Evolutionary conservation across 2,329 filamentous ascomycete species (phyloP).

Genomic region (Pseudogymnoascus verrucosus): DNA sequence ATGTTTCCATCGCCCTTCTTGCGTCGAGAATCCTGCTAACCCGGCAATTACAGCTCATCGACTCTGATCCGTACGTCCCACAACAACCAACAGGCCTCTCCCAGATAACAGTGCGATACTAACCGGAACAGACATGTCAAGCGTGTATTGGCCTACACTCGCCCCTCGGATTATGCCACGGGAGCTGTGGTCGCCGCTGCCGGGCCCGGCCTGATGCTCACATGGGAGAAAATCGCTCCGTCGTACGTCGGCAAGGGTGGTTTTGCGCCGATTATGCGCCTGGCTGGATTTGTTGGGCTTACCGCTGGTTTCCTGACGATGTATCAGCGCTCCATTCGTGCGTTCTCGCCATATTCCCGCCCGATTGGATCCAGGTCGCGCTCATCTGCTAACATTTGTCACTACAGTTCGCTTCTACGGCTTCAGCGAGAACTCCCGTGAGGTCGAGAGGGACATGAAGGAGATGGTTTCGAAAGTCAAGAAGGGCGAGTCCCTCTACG

Average conservation of each 20-base stretch:
- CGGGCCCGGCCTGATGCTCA: conserved; percentile 64
- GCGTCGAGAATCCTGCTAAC: conserved; percentile 21
- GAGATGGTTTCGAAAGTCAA: conserved; percentile 98
- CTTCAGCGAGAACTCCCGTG: conserved; percentile 82
- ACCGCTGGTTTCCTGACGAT: conserved; percentile 75
- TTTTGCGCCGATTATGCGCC: conserved; percentile 74
- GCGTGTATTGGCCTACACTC: conserved; percentile 81
- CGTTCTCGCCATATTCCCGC: conserved; percentile 31
- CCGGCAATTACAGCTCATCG: conserved; percentile 70
- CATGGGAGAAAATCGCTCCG: conserved; percentile 78
- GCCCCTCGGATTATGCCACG: conserved; percentile 71
- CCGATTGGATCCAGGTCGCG: background rate
- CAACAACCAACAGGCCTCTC: background rate
- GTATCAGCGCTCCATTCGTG: conserved; percentile 79
- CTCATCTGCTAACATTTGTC: conserved; percentile 8
- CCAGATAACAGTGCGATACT: conserved; percentile 20
- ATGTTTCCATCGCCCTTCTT: conserved; percentile 33
- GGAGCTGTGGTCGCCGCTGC: conserved; percentile 61
- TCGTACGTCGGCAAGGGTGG: conserved; percentile 77
- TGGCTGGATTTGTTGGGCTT: conserved; percentile 64
- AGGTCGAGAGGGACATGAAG: conserved; percentile 91
- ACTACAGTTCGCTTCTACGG: conserved; percentile 84
- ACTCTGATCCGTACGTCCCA: conserved; percentile 85
- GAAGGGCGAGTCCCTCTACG: conserved; percentile 82
- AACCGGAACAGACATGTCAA: conserved; percentile 65